Conservation (phyloP, 345 rosid genomes). For the Syzygium grande region DNA sequence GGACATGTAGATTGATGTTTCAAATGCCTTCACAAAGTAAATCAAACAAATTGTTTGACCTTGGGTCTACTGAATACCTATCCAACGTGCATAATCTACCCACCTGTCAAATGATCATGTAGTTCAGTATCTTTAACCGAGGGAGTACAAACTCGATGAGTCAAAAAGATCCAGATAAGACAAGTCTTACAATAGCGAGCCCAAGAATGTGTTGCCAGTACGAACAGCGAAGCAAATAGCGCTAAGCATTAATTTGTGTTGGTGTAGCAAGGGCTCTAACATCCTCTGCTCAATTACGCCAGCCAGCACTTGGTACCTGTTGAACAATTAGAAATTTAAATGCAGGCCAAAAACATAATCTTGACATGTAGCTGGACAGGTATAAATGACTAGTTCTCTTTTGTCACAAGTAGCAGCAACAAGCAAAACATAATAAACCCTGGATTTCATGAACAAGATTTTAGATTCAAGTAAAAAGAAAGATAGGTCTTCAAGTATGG, state of each 20-base stretch:
- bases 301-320: conserved; percentile 69
- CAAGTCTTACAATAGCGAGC: conserved; percentile 53
- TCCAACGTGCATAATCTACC: conserved; percentile 71
- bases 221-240: conserved; percentile 62
- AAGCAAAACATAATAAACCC: not conserved
- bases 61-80: conserved; percentile 41
- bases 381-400: not conserved
- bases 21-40: not conserved
- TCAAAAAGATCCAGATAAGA: not conserved
- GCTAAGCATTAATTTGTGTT: conserved; percentile 45
- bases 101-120: conserved; percentile 33
- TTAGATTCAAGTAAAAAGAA: not conserved
- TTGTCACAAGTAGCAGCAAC: not conserved
- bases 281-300: conserved; percentile 69
- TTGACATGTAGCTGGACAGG: not conserved
- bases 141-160: not conserved
- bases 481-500: not conserved
- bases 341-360: not conserved
- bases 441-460: not conserved
- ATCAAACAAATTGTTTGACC: not conserved
- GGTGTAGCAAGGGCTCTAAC: conserved; percentile 58
- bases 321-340: not conserved
- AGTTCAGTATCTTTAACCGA: not conserved
- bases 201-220: conserved; percentile 80
- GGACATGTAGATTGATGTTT: not conserved